Conservation (phyloP, 2,329 filamentous ascomycete genomes). For the Mycosphaerella sp. region DNA sequence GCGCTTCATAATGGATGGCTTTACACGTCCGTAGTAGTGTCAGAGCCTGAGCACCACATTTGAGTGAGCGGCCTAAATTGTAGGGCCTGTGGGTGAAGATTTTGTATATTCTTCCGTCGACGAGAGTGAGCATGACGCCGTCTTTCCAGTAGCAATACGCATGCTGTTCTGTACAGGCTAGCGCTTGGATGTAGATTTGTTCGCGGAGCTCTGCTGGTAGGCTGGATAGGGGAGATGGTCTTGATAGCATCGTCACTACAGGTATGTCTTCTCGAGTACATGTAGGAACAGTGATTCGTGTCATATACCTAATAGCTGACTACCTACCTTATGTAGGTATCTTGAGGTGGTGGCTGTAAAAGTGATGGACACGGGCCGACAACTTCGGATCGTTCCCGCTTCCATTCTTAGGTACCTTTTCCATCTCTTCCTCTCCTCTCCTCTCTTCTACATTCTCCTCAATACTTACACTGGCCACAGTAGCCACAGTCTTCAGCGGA, state of each 20-base stretch:
- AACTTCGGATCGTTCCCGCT: too few species aligned
- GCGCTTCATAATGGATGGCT: constrained; percentile 42
- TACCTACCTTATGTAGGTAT: too few species aligned
- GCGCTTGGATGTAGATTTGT: constrained; percentile 28
- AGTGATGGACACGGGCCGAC: too few species aligned
- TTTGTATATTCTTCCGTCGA: constrained; percentile 30
- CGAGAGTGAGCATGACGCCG: constrained; percentile 14
- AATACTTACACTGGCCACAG: neutral
- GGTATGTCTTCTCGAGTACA: too few species aligned
- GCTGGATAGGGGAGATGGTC: constrained; percentile 13
- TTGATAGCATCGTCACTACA: neutral
- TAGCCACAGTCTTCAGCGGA: neutral
- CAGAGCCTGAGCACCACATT: constrained; percentile 23
- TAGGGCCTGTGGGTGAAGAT: constrained; percentile 29
- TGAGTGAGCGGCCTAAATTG: constrained; percentile 9
- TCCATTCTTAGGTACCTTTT: too few species aligned
- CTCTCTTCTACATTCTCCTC: neutral
- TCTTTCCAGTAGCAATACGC: constrained; percentile 19
- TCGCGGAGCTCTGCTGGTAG: constrained; percentile 31
- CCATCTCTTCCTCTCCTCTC: neutral
- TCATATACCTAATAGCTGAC: too few species aligned
- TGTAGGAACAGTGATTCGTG: too few species aligned
- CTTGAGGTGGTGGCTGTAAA: too few species aligned
- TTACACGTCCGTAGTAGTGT: constrained; percentile 37
- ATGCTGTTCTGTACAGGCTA: constrained; percentile 19